Evolutionary conservation across 805 yeast species (phyloP).

Genomic region (Saturnispora serradocipensis): DNA sequence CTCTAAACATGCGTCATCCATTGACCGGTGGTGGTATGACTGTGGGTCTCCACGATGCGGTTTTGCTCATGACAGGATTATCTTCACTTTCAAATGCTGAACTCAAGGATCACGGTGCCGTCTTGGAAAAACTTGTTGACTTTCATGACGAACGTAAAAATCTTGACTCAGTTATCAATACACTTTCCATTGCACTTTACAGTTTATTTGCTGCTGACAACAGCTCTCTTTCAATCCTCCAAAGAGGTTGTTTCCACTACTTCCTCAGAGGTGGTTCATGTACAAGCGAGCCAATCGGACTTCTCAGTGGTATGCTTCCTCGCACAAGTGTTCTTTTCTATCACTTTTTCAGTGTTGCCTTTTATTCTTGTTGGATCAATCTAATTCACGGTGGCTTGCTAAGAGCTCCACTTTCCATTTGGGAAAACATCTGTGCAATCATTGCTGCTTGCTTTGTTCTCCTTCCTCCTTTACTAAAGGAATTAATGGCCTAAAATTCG

Average conservation of each 20-base stretch:
- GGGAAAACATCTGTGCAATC: conserved; percentile 59
- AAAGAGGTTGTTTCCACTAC: conserved; percentile 82
- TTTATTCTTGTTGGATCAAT: conserved; percentile 69
- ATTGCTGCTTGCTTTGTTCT: conserved; percentile 70
- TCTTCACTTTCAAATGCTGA: conserved; percentile 44
- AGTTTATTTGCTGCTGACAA: conserved; percentile 83
- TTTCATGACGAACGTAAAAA: conserved; percentile 75
- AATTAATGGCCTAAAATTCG: conserved; percentile 5
- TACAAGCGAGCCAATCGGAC: conserved; percentile 67
- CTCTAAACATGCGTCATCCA: conserved; percentile 96
- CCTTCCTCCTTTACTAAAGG: conserved; percentile 54
- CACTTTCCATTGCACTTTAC: conserved; percentile 83
- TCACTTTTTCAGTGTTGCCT: conserved; percentile 87
- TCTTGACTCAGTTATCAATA: conserved; percentile 78
- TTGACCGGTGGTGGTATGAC: conserved; percentile 99
- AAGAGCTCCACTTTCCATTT: conserved; percentile 54
- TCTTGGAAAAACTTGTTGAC: conserved; percentile 47
- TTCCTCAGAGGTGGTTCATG: conserved; percentile 79
- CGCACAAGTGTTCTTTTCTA: conserved; percentile 64
- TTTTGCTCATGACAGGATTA: conserved; percentile 53
- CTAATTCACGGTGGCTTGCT: conserved; percentile 58
- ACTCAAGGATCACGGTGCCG: conserved; percentile 47
- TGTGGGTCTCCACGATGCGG: conserved; percentile 85
- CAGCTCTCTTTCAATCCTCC: conserved; percentile 55
- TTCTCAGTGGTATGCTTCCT: conserved; percentile 75